A percentile compares a stretch with the other conserved stretches of the same genome.
Conservation (phyloP, 2,329 filamentous ascomycete genomes). For the Delphinella strobiligena region DNA sequence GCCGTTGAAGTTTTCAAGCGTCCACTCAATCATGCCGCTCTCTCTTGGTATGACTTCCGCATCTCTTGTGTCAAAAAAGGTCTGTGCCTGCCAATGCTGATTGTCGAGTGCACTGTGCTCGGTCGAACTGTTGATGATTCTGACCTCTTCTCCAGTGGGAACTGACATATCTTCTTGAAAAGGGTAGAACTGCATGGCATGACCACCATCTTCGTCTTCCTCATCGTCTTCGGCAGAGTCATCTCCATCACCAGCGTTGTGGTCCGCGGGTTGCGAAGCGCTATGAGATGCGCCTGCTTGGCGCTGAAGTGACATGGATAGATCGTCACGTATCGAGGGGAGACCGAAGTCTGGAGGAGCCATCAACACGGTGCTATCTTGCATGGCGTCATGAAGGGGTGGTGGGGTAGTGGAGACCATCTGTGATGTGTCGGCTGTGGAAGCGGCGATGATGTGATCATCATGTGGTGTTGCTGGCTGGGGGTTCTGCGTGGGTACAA, state of each 20-base stretch:
- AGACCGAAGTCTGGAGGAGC: background rate
- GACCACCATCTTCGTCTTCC: constrained; percentile 15
- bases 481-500: background rate
- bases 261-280: background rate
- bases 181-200: constrained; percentile 35
- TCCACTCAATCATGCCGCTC: constrained; percentile 47
- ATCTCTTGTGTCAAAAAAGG: constrained; percentile 45
- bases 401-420: background rate
- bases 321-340: background rate
- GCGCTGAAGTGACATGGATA: constrained; percentile 9
- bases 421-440: background rate
- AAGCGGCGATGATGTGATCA: background rate
- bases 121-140: constrained; percentile 39
- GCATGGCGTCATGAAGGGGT: background rate
- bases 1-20: constrained; percentile 46
- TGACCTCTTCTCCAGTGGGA: constrained; percentile 46
- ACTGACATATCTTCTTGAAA: constrained; percentile 44
- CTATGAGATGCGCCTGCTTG: constrained; percentile 3
- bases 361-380: background rate
- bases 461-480: constrained; percentile 1
- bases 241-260: constrained; percentile 12
- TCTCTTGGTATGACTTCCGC: constrained; percentile 43
- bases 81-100: constrained; percentile 45
- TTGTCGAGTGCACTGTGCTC: constrained; percentile 47
- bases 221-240: constrained; percentile 16